Evolutionary conservation across 2,329 filamentous ascomycete species (phyloP).

Genomic region (Ceratocystis diversiconidia): DNA sequence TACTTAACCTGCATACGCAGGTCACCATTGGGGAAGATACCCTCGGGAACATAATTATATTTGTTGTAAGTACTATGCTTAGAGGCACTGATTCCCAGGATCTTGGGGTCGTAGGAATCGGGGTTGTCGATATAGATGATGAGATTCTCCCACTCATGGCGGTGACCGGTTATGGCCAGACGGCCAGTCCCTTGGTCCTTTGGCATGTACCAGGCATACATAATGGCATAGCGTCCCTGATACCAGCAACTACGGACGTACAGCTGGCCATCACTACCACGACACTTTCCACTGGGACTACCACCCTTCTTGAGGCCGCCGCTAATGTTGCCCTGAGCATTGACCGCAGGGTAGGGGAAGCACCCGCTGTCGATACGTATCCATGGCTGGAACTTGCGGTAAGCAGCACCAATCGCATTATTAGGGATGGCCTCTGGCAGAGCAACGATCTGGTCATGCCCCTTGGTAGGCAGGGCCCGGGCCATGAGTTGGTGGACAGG

Average conservation of each 20-base stretch:
- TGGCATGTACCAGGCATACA: conserved; percentile 34
- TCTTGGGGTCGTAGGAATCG: conserved; percentile 22
- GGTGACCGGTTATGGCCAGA: conserved; percentile 23
- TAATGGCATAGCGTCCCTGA: conserved; percentile 26
- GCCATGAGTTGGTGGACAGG: conserved; percentile 22
- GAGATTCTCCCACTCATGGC: conserved; percentile 30
- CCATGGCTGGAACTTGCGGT: conserved; percentile 27
- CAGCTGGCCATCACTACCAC: conserved; percentile 26
- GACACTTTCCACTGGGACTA: conserved; percentile 24
- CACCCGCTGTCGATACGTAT: conserved; percentile 37
- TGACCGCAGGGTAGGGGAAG: conserved; percentile 48
- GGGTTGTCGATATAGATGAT: conserved; percentile 25
- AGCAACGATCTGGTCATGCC: conserved; percentile 25
- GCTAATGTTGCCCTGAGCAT: conserved; percentile 40
- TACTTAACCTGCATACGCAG: conserved; percentile 25
- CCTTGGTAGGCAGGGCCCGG: conserved; percentile 21
- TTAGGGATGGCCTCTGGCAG: conserved; percentile 25
- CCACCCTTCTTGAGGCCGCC: conserved; percentile 27
- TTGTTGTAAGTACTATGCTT: conserved; percentile 27
- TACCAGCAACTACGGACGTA: conserved; percentile 26
- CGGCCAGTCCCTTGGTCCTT: conserved; percentile 29
- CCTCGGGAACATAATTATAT: conserved; percentile 15
- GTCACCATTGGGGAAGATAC: conserved; percentile 13
- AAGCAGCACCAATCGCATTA: conserved; percentile 22
- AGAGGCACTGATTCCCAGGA: conserved; percentile 28